A percentile compares a stretch with the other conserved stretches of the same genome.
These are phyloP conservation scores for Parmales sp. DNA, from an alignment of 108 stramenopile genomes.

Conservation along the genomic window DNA sequence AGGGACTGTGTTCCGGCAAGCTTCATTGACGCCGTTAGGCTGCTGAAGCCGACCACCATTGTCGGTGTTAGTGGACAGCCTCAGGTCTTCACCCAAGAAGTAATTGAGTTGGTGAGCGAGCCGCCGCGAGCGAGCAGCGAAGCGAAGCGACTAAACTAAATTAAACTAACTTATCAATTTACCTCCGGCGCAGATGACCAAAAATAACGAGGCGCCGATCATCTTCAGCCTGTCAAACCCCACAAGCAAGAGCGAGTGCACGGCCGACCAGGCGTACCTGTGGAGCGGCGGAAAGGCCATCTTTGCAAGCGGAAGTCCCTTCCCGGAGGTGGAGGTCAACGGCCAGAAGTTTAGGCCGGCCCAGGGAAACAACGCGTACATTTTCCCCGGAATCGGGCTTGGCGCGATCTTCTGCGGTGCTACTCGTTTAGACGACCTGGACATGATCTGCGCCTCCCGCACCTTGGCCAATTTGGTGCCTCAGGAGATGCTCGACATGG, in stretches of 20 bases:
- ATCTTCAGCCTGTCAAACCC: conserved; percentile 56
- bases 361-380: conserved; percentile 26
- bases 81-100: conserved; percentile 16
- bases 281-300: conserved; percentile 40
- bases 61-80: conserved; percentile 33
- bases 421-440: background rate
- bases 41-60: conserved; percentile 29
- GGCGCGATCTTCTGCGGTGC: conserved; percentile 17
- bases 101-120: conserved; percentile 19
- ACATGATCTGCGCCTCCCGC: background rate
- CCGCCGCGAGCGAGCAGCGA: no score
- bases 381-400: conserved; percentile 34
- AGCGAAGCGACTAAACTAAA: no score
- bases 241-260: conserved; percentile 49
- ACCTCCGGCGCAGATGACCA: conserved; percentile 5
- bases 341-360: conserved; percentile 22
- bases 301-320: conserved; percentile 44
- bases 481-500: background rate
- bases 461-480: background rate
- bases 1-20: conserved; percentile 40
- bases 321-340: conserved; percentile 25
- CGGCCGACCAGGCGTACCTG: conserved; percentile 44
- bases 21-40: background rate
- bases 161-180: no score
- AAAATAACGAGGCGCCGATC: conserved; percentile 25